A percentile compares a stretch with the other conserved stretches of the same genome.
phyloP scores from a whole-genome alignment of 2,329 filamentous ascomycete species.

The Chrysoporthe deuterocubensis region DNA sequence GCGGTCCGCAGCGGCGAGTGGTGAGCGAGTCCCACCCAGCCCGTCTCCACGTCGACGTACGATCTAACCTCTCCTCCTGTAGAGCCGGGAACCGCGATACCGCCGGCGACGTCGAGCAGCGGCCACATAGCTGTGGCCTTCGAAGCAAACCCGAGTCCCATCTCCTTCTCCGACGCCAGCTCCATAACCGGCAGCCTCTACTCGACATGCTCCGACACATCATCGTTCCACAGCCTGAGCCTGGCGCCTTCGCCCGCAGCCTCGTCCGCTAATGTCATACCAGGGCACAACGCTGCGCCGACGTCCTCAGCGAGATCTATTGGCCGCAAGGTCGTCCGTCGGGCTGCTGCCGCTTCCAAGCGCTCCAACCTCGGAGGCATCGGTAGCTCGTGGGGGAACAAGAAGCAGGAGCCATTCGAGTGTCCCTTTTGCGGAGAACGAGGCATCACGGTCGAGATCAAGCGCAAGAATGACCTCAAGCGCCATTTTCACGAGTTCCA shows the following conservation, averaged over 20 bases:
- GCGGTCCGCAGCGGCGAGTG: slow-evolving; percentile 28
- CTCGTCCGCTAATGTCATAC: slow-evolving; percentile 33
- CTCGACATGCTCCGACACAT: slow-evolving; percentile 37
- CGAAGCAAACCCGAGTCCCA: slow-evolving; percentile 29
- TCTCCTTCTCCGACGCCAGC: slow-evolving; percentile 44
- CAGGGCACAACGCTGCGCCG: slow-evolving; percentile 24
- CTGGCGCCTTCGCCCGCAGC: slow-evolving; percentile 28
- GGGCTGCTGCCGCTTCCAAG: slow-evolving; percentile 28
- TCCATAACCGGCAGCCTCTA: slow-evolving; percentile 46
- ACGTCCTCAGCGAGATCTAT: slow-evolving; percentile 27
- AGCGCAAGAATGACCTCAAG: slow-evolving; percentile 53
- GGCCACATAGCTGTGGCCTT: slow-evolving; percentile 25
- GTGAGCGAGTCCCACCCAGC: slow-evolving; percentile 22
- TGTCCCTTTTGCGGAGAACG: slow-evolving; percentile 49
- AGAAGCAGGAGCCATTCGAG: slow-evolving; percentile 32
- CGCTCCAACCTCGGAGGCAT: slow-evolving; percentile 28
- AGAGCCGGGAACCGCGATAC: slow-evolving; percentile 27
- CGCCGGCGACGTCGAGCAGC: slow-evolving; percentile 27
- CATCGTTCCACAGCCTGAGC: slow-evolving; percentile 29
- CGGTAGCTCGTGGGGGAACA: slow-evolving; percentile 28
- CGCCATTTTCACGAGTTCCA: slow-evolving; percentile 55
- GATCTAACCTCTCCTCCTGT: slow-evolving; percentile 13
- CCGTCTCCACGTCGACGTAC: background rate
- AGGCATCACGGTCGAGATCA: slow-evolving; percentile 45
- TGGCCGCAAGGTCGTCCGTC: slow-evolving; percentile 27